These are phyloP conservation scores for Blastobotrys attinorum DNA, from an alignment of 805 yeast species.

Conservation along the genomic window DNA sequence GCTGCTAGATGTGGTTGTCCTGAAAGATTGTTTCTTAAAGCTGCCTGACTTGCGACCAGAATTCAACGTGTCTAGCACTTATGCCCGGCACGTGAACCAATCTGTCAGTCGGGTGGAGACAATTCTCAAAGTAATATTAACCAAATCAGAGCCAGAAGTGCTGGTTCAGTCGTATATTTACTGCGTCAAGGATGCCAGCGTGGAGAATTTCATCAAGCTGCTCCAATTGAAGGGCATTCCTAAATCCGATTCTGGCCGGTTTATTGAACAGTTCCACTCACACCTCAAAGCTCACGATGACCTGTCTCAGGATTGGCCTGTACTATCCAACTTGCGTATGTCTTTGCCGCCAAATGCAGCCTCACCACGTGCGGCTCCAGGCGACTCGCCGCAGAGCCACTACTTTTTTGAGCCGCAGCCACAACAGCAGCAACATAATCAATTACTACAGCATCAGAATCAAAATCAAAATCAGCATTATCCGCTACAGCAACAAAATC, in stretches of 20 bases:
- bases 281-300: conserved; percentile 32
- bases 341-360: background rate
- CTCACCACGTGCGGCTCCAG: too few relatives aligned
- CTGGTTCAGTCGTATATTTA: conserved; percentile 59
- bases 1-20: conserved; percentile 57
- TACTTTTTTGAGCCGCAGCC: too few relatives aligned
- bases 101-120: conserved; percentile 44
- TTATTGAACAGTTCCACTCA: conserved; percentile 33
- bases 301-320: conserved; percentile 24
- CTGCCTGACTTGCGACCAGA: conserved; percentile 19
- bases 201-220: conserved; percentile 56
- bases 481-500: background rate
- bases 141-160: conserved; percentile 57
- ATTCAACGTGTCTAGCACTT: conserved; percentile 28
- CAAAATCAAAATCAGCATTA: background rate
- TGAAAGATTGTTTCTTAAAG: conserved; percentile 45
- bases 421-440: too few relatives aligned
- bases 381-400: too few relatives aligned
- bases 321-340: conserved; percentile 14
- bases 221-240: conserved; percentile 53
- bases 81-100: conserved; percentile 37
- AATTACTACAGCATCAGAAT: too few relatives aligned
- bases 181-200: conserved; percentile 56
- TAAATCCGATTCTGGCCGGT: conserved; percentile 32
- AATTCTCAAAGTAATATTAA: conserved; percentile 59